A percentile compares a stretch with the other conserved stretches of the same genome.
Evolutionary conservation across 2,329 filamentous ascomycete genomes (phyloP).

Genomic region (Waltergamsia citrina): DNA sequence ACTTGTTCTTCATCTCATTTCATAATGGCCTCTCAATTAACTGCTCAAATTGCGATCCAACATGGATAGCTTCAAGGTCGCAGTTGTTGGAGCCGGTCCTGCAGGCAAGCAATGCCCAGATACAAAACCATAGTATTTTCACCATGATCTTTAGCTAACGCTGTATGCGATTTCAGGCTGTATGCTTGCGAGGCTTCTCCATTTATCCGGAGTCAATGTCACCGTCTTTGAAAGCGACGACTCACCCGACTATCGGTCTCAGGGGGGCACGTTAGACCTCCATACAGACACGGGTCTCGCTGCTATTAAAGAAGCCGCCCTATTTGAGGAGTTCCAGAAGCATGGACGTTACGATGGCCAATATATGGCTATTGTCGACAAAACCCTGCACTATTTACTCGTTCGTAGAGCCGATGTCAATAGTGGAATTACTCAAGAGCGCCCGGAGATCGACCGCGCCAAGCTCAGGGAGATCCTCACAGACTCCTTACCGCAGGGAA

Average conservation of each 20-base stretch:
- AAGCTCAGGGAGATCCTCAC: slow-evolving; percentile 32
- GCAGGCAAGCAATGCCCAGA: too few species aligned
- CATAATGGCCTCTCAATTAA: too few species aligned
- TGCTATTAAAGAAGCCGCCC: slow-evolving; percentile 37
- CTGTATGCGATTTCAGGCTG: too few species aligned
- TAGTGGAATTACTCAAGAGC: slow-evolving; percentile 18
- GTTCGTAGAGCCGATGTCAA: slow-evolving; percentile 16
- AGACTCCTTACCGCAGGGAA: slow-evolving; percentile 31
- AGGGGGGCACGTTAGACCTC: slow-evolving; percentile 46
- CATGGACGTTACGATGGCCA: slow-evolving; percentile 43
- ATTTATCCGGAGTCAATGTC: slow-evolving; percentile 31
- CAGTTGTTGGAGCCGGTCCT: too few species aligned
- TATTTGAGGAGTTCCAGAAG: slow-evolving; percentile 39
- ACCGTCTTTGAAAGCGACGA: slow-evolving; percentile 40
- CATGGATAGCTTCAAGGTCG: too few species aligned
- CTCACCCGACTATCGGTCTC: slow-evolving; percentile 30
- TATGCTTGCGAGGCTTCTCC: slow-evolving; percentile 41
- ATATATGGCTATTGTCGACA: slow-evolving; percentile 34
- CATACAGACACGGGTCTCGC: slow-evolving; percentile 39
- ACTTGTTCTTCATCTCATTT: too few species aligned
- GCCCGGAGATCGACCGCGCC: slow-evolving; percentile 44
- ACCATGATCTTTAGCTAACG: too few species aligned
- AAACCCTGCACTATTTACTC: slow-evolving; percentile 23
- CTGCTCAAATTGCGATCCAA: too few species aligned
- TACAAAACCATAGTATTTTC: too few species aligned